Evolutionary conservation across 306 rosid genomes (phyloP).

Genomic region (Ochetophila trinervis): DNA sequence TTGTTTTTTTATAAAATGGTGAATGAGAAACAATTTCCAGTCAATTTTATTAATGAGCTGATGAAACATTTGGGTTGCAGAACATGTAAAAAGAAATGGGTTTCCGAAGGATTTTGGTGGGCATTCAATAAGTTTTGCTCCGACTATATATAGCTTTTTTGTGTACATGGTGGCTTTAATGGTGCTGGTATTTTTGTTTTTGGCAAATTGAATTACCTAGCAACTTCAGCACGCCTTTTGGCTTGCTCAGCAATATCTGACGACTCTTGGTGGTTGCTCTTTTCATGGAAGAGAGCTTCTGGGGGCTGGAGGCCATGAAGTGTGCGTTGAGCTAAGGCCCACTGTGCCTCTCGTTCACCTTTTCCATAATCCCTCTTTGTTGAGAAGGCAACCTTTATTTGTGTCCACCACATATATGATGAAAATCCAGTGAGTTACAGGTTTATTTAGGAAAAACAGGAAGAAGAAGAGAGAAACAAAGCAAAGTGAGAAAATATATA

Average conservation of each 20-base stretch:
- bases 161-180: no score
- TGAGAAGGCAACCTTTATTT: conserved; percentile 64
- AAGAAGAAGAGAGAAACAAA: neutral
- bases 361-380: conserved; percentile 73
- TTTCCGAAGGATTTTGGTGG: no score
- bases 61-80: no score
- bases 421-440: conserved; percentile 4
- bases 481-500: neutral
- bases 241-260: conserved; percentile 85
- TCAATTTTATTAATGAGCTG: no score
- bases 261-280: conserved; percentile 28
- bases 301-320: conserved; percentile 54
- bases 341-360: conserved; percentile 79
- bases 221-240: conserved; percentile 77
- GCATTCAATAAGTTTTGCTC: no score
- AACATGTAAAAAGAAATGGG: no score
- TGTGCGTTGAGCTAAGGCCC: conserved; percentile 79
- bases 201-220: conserved; percentile 39
- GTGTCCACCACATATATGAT: conserved; percentile 5
- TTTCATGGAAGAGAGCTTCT: conserved; percentile 27
- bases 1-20: no score
- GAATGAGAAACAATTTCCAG: no score
- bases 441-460: no score
- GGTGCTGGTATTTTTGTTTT: no score
- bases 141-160: no score